These are phyloP conservation scores for Penicillium hesseltinei DNA, from an alignment of 2,329 filamentous ascomycete genomes.

Conservation along the genomic window DNA sequence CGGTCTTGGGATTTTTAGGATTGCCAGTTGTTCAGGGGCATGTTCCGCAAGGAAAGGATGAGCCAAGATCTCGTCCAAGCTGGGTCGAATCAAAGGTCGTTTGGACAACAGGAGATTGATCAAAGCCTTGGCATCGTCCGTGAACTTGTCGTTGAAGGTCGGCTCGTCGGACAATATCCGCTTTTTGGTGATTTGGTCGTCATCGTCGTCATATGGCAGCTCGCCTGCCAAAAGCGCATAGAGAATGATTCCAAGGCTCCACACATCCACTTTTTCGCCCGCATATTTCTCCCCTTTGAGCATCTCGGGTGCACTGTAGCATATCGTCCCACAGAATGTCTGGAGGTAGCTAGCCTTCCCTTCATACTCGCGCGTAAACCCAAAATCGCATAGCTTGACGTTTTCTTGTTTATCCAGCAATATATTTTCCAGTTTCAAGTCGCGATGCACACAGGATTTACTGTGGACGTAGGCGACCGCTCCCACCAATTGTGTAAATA, in stretches of 20 bases:
- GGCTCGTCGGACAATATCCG: conserved; percentile 85
- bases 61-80: conserved; percentile 77
- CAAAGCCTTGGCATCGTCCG: conserved; percentile 72
- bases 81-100: conserved; percentile 77
- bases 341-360: conserved; percentile 91
- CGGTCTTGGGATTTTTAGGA: conserved; percentile 76
- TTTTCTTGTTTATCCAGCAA: conserved; percentile 94
- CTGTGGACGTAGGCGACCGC: conserved; percentile 93
- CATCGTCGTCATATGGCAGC: conserved; percentile 93
- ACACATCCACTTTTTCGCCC: conserved; percentile 96
- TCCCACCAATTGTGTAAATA: conserved; percentile 92
- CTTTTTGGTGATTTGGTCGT: conserved; percentile 80
- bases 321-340: conserved; percentile 96
- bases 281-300: conserved; percentile 97
- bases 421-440: conserved; percentile 95
- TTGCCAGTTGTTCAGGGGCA: conserved; percentile 83
- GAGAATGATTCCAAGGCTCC: conserved; percentile 92
- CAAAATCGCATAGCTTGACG: conserved; percentile 96
- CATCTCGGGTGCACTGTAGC: conserved; percentile 98
- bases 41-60: conserved; percentile 86
- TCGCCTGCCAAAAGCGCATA: conserved; percentile 78
- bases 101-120: conserved; percentile 84
- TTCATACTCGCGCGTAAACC: conserved; percentile 96
- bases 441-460: conserved; percentile 92
- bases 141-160: conserved; percentile 75